phyloP scores from a whole-genome alignment of 805 yeast species.

The Wickerhamiella allomyrinae region DNA sequence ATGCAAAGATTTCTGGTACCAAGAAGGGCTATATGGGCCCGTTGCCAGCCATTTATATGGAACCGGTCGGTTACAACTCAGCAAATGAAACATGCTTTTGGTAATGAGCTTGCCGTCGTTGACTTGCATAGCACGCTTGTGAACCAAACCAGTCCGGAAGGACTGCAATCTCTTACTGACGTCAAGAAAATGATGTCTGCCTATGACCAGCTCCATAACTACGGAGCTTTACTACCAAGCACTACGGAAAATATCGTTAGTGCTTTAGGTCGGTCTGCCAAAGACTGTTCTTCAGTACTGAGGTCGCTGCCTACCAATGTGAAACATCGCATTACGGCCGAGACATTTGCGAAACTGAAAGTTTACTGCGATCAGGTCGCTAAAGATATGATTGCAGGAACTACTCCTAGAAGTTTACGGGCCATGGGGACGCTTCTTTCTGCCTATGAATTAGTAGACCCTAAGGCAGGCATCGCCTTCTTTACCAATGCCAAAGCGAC shows the following conservation, averaged over 20 bases:
- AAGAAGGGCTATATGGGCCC: no score
- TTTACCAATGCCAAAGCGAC: conserved; percentile 4
- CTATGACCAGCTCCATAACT: conserved; percentile 4
- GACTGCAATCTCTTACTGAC: conserved; percentile 12
- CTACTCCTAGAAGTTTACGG: conserved; percentile 1
- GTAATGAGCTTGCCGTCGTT: conserved; percentile 5
- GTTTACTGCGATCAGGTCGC: conserved; percentile 9
- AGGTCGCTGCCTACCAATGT: conserved; percentile 7
- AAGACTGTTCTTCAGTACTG: conserved; percentile 11
- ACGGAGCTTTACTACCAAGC: conserved; percentile 1
- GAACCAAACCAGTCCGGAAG: conserved; percentile 14
- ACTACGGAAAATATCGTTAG: conserved; percentile 5
- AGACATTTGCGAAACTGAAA: conserved; percentile 6
- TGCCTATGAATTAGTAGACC: conserved; percentile 13
- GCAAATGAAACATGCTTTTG: background rate
- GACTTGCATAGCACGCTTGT: conserved; percentile 12
- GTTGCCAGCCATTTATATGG: no score
- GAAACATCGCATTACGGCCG: conserved; percentile 2
- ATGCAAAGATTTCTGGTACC: no score
- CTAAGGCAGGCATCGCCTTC: conserved; percentile 13
- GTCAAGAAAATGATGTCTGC: conserved; percentile 14
- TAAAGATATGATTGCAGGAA: conserved; percentile 2
- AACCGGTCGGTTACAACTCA: background rate
- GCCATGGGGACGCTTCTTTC: conserved; percentile 10
- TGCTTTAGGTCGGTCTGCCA: conserved; percentile 15